phyloP scores from a whole-genome alignment of 139 green algal species.

The Zygnema cylindricum region DNA sequence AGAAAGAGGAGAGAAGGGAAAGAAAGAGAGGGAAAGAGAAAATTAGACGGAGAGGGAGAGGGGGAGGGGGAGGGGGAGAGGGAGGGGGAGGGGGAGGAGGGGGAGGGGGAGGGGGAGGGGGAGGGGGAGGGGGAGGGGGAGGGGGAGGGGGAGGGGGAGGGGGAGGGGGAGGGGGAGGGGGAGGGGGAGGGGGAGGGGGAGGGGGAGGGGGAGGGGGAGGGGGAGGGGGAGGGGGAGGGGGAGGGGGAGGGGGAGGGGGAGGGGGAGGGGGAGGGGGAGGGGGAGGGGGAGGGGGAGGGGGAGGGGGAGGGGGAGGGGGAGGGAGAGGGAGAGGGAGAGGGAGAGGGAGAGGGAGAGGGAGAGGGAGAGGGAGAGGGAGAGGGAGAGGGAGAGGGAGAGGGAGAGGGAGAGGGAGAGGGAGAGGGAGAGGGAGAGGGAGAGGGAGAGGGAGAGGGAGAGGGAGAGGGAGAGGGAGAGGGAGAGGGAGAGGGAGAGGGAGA shows the following conservation, averaged over 20 bases:
- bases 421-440: not conserved
- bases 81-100: no score
- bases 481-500: not conserved
- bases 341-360: not conserved
- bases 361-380: not conserved
- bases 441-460: not conserved
- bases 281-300: not conserved
- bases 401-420: not conserved
- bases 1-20: no score
- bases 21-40: no score
- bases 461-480: not conserved
- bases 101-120: not conserved
- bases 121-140: constrained; percentile 37
- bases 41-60: no score
- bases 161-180: not conserved
- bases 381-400: not conserved
- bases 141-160: not conserved
- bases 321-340: not conserved
- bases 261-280: not conserved
- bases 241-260: not conserved
- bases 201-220: not conserved
- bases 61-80: no score
- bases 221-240: not conserved
- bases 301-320: not conserved
- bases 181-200: not conserved